Base-by-base conservation (phyloP, 2,329 filamentous ascomycete species). In the Dothiorella sarmentorum region DNA sequence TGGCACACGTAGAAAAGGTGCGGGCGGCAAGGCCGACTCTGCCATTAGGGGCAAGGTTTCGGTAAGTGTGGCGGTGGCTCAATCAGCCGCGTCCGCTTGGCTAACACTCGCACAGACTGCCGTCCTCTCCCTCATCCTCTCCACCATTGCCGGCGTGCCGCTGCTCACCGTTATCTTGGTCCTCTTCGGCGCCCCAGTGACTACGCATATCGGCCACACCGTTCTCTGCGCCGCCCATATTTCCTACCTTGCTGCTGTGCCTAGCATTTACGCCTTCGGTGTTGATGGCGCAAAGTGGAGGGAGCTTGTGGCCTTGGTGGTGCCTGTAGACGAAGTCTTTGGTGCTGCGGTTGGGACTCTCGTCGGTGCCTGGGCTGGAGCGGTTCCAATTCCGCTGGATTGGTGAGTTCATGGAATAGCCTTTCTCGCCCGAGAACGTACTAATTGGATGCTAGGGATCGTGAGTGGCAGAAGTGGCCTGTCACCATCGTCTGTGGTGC, bases 401-500 rank as follows among this genome's bases (percentile, higher is more conserved):
- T 97, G 93, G 93, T 83, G 62, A 65, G 77, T 74, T 22, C 22
- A 15, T n/a, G n/a, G n/a, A 13, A 27, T 3, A 31, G 15, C 45
- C 58, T 59, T 42, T 2, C 24, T 40, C n/a, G n/a, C n/a, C n/a
- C 59, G 38, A 44, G n/a, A 29, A n/a, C 18, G 9, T 13, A 10
- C 38, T 40, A 3, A 24, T 60, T 38, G 45, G n/a, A 13, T 61
- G n/a, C 17, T 63, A 82, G 80, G 82, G 94, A 99, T 72, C 86
- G 94, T n/a, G 91, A 96, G 66, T 99, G 94, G 94, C 94, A 99
- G 82, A 90, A 88, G 73, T 99, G 93, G 89, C 94, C 94, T 0
- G 87, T 97, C 47, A 99, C 94, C 0, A 89, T 99, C 60, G 75
- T 97, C 4, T 85, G 84, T 2, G 94, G 94, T 2, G 80, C 89